These are phyloP conservation scores for Smithsoniella earleae DNA, from an alignment of 163 green algal species.

Conservation along the genomic window DNA sequence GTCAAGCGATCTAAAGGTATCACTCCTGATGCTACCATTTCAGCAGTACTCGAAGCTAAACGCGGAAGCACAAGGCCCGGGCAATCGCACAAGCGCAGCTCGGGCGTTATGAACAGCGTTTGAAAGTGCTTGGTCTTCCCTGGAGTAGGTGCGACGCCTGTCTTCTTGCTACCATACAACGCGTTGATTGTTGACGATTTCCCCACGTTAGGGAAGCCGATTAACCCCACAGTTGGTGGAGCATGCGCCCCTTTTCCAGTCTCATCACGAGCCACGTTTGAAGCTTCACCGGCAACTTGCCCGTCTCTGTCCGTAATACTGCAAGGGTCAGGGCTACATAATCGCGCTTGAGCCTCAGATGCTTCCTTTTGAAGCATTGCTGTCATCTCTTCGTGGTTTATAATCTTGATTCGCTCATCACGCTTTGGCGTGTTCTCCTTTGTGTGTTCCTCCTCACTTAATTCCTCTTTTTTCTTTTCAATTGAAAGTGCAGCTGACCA, in stretches of 20 bases:
- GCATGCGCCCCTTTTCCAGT: background rate
- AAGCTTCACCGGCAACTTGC: conserved; percentile 20
- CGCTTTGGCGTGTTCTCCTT: too few species aligned
- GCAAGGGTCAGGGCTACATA: background rate
- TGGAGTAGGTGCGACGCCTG: conserved; percentile 85
- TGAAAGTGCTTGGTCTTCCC: conserved; percentile 99
- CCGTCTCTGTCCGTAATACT: background rate
- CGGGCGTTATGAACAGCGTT: conserved; percentile 65
- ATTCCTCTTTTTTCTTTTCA: conserved; percentile 39
- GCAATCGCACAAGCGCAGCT: conserved; percentile 83
- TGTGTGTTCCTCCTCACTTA: too few species aligned
- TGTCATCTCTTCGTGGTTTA: conserved; percentile 35
- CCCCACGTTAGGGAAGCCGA: conserved; percentile 98
- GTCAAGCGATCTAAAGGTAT: conserved; percentile 94
- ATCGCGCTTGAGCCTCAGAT: conserved; percentile 31
- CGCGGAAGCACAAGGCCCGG: conserved; percentile 90
- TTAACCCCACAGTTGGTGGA: conserved; percentile 67
- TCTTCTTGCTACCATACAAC: conserved; percentile 92
- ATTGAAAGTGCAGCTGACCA: conserved; percentile 72
- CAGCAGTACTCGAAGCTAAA: conserved; percentile 76
- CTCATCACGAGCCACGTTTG: background rate
- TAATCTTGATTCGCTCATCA: conserved; percentile 60
- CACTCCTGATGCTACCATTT: conserved; percentile 94
- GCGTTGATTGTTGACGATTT: conserved; percentile 98
- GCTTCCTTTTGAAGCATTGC: conserved; percentile 33